Conservation (phyloP, 1,284 basidiomycete genomes). For the Retiboletus flavoniger region DNA sequence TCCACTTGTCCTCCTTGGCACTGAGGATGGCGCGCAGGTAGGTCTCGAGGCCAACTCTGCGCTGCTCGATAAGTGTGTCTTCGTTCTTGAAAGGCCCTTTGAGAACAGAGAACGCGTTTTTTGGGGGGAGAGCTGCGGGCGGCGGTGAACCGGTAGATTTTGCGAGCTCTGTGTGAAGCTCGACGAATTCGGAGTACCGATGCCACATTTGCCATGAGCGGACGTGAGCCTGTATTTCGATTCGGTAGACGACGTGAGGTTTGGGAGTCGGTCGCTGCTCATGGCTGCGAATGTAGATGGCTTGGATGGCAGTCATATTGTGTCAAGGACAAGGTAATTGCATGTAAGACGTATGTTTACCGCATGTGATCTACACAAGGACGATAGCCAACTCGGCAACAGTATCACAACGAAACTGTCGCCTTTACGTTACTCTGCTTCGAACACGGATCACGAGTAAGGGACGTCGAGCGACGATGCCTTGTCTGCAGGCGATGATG, state of each 20-base stretch:
- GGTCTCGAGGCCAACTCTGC: constrained; percentile 73
- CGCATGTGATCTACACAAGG: constrained; percentile 20
- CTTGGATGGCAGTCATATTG: constrained; percentile 70
- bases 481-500: constrained; percentile 20
- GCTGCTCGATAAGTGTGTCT: constrained; percentile 64
- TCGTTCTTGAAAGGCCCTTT: constrained; percentile 38
- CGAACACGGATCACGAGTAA: constrained; percentile 6
- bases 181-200: constrained; percentile 91
- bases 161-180: constrained; percentile 79
- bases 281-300: constrained; percentile 63
- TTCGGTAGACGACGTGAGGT: constrained; percentile 77
- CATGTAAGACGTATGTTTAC: constrained; percentile 5
- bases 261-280: constrained; percentile 68
- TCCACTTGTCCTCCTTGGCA: constrained; percentile 80
- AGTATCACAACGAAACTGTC: neutral
- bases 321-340: constrained; percentile 11
- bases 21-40: constrained; percentile 86
- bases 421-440: neutral
- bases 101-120: constrained; percentile 70
- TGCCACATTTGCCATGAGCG: constrained; percentile 91
- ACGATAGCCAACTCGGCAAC: neutral
- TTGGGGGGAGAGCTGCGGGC: constrained; percentile 77
- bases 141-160: constrained; percentile 70
- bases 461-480: constrained; percentile 15
- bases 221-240: constrained; percentile 78